Evolutionary conservation across 805 yeast genomes (phyloP).

Genomic region (Zygosaccharomyces bailii): DNA sequence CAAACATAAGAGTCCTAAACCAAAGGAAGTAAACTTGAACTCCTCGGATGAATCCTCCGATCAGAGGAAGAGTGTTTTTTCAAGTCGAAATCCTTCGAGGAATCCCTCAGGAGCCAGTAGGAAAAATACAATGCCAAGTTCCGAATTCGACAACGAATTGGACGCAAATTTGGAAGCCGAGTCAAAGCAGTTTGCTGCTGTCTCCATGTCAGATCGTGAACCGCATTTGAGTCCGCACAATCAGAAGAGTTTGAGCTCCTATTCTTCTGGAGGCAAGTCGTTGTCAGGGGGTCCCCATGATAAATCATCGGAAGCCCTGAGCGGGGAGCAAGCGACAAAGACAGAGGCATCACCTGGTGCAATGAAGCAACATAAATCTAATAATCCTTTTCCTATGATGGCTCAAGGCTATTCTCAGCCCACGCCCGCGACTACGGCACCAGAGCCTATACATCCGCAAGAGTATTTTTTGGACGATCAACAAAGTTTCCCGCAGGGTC

Average conservation of each 20-base stretch:
- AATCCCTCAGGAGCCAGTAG: slow-evolving; percentile 8
- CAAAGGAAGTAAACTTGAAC: not conserved
- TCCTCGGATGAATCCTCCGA: slow-evolving; percentile 6
- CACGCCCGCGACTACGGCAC: slow-evolving; percentile 9
- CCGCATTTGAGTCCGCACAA: slow-evolving; percentile 14
- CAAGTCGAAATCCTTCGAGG: slow-evolving; percentile 8
- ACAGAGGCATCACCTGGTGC: slow-evolving; percentile 11
- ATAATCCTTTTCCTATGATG: slow-evolving; percentile 36
- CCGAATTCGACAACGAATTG: slow-evolving; percentile 3
- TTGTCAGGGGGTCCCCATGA: slow-evolving; percentile 13
- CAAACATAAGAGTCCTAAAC: not conserved
- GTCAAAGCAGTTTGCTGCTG: slow-evolving; percentile 2
- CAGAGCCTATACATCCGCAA: not conserved
- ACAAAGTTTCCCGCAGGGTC: not conserved
- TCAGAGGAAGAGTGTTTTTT: slow-evolving; percentile 7
- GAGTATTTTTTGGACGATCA: slow-evolving; percentile 4
- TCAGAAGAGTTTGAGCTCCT: slow-evolving; percentile 25
- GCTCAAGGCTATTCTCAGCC: slow-evolving; percentile 6
- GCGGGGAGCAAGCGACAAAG: slow-evolving; percentile 10
- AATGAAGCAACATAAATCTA: slow-evolving; percentile 32
- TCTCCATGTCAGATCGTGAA: slow-evolving; percentile 3
- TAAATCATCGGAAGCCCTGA: slow-evolving; percentile 12
- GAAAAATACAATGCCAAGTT: not conserved
- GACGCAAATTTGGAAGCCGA: slow-evolving; percentile 6
- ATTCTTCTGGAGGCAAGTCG: slow-evolving; percentile 21